A percentile compares a stretch with the other conserved stretches of the same genome.
Conservation (phyloP, 768 basidiomycete species). For the Gloeopeniophorella convolvens region DNA sequence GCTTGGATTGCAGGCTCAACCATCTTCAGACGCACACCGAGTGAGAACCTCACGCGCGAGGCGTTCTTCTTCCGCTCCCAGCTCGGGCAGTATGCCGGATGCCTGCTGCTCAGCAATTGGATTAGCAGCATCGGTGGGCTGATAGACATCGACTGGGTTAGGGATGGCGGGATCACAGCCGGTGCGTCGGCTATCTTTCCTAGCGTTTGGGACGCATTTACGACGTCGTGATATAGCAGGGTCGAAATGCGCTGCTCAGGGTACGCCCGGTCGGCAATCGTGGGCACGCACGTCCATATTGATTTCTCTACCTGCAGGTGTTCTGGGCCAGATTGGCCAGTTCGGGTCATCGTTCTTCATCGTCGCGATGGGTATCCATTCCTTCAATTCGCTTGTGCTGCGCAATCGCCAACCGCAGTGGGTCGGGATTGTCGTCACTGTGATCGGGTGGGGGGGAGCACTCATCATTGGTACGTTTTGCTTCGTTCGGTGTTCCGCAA, state of each 20-base stretch:
- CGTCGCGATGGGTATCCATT: conserved; percentile 56
- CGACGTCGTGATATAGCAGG: neutral
- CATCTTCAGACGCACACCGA: conserved; percentile 26
- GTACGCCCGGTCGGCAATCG: conserved; percentile 29
- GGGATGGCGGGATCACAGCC: conserved; percentile 36
- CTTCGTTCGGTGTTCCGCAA: neutral
- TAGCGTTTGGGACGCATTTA: conserved; percentile 21
- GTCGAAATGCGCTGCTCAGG: conserved; percentile 48
- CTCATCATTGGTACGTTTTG: conserved; percentile 40
- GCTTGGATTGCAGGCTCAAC: conserved; percentile 23
- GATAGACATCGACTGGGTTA: conserved; percentile 46
- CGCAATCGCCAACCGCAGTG: conserved; percentile 44
- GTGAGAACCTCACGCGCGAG: conserved; percentile 29
- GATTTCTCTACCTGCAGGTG: conserved; percentile 41
- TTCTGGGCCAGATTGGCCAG: conserved; percentile 55
- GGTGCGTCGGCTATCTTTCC: conserved; percentile 33
- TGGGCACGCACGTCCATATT: neutral
- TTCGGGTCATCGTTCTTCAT: conserved; percentile 61
- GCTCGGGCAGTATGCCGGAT: conserved; percentile 61
- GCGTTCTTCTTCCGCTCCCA: conserved; percentile 66
- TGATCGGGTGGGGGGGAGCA: conserved; percentile 50
- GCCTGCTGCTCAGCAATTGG: conserved; percentile 53
- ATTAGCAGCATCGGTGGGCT: conserved; percentile 47
- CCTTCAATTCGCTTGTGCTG: conserved; percentile 60
- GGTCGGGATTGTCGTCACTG: conserved; percentile 37